Evolutionary conservation across 148 eudicot genomes (phyloP).

Genomic region (Rhododendron simsii): DNA sequence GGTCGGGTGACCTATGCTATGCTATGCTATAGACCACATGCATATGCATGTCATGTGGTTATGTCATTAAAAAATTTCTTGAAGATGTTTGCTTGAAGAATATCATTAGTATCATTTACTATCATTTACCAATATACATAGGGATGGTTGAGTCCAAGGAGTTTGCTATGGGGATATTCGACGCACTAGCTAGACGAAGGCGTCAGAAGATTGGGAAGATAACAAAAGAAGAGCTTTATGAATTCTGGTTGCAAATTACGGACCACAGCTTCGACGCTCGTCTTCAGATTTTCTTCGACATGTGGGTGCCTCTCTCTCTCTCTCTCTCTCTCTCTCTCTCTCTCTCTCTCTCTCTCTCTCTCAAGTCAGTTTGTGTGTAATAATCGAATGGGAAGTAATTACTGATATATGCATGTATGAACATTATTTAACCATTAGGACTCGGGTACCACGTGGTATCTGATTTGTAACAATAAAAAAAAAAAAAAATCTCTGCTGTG

Average conservation of each 20-base stretch:
- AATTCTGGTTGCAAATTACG: constrained; percentile 91
- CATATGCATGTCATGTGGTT: background rate
- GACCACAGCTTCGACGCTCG: constrained; percentile 96
- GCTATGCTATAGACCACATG: background rate
- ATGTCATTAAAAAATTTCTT: background rate
- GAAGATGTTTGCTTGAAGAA: background rate
- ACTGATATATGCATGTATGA: too few species aligned
- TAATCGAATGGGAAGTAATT: too few species aligned
- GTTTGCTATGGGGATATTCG: constrained; percentile 84
- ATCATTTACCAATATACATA: background rate
- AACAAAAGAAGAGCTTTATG: constrained; percentile 70
- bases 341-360: background rate
- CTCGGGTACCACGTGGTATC: too few species aligned
- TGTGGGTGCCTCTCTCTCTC: constrained; percentile 33
- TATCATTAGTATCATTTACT: too few species aligned
- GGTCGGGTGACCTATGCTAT: background rate
- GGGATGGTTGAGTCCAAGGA: constrained; percentile 94
- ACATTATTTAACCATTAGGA: too few species aligned
- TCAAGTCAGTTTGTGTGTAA: too few species aligned
- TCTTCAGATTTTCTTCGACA: constrained; percentile 96
- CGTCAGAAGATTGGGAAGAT: constrained; percentile 55
- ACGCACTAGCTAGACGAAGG: constrained; percentile 75
- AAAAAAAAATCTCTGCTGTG: too few species aligned
- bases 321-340: background rate
- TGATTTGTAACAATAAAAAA: too few species aligned